Evolutionary conservation across 139 green algal species (phyloP), one percentile per base, ranked within the genome.

Genomic region (Chlamydomonas schloesseri): DNA sequence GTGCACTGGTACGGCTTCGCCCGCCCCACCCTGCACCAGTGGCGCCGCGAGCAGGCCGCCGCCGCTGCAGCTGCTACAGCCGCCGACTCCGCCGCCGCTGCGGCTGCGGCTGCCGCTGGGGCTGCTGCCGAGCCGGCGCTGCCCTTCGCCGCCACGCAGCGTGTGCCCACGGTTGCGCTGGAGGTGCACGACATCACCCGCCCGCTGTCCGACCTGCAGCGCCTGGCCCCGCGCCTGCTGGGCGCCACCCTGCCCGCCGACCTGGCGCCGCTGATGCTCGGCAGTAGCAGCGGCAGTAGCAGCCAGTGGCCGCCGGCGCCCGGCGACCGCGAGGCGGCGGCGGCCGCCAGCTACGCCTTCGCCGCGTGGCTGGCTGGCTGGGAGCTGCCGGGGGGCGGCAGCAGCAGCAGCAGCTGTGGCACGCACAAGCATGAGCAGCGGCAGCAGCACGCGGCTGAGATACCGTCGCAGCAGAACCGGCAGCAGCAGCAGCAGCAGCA

Each of bases 281-380:
- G 34, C 33, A 23, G 53, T 15, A 55, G 17, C 31, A n/a, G n/a
- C n/a, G n/a, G n/a, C n/a, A n/a, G n/a, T n/a, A n/a, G n/a, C n/a
- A n/a, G n/a, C n/a, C n/a, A n/a, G n/a, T 34, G 31, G 20, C 9
- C 24, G 31, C 31, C 31, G 50, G 33, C 23, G 8, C 42, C 42
- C 42, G 55, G 28, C 2, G 74, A 55, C 74, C 8, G 33, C 33
- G 74, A 53, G 21, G 31, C 33, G 64, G 26, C 64, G 0, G 3
- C 31, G 74, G 21, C 21, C 6, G 55, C 50, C 21, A 71, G 53
- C 15, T 26, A 81, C 23, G 74, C 74, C 53, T 81, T 81, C 74
- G 74, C 74, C 18, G 74, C 74, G 55, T 81, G 74, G 74, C 74
- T 81, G 53, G 60, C 55, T 9, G 74, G 74, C n/a, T n/a, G n/a